Conservation (phyloP, 306 rosid genomes). For the Fragaria ananassa region DNA sequence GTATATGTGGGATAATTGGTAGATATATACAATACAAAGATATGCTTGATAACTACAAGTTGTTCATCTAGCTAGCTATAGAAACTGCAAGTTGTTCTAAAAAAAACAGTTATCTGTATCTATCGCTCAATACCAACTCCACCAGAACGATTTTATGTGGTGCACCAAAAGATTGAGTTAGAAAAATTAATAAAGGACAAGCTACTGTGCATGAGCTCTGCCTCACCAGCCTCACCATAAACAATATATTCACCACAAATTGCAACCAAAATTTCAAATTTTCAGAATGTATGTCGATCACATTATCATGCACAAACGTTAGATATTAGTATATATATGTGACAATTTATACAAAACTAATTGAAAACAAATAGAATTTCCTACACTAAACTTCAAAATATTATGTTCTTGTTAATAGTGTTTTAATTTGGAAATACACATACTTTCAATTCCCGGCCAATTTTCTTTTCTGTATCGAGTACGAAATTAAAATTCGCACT, state of each 20-base stretch:
- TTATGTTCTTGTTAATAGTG: too few relatives aligned
- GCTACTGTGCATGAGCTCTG: not conserved
- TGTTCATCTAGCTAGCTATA: not conserved
- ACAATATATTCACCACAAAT: not conserved
- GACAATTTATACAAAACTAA: too few relatives aligned
- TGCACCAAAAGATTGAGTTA: not conserved
- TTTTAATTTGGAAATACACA: too few relatives aligned
- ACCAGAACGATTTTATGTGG: not conserved
- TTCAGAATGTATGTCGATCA: too few relatives aligned
- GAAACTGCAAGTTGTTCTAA: not conserved
- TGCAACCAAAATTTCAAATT: not conserved
- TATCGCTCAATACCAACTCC: not conserved
- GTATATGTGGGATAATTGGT: not conserved
- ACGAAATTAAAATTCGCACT: too few relatives aligned
- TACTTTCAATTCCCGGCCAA: too few relatives aligned
- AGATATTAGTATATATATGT: too few relatives aligned
- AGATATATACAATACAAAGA: not conserved
- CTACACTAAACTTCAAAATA: too few relatives aligned
- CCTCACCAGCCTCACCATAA: not conserved
- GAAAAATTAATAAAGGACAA: not conserved
- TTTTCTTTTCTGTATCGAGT: too few relatives aligned
- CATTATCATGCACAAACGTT: not conserved
- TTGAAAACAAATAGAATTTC: too few relatives aligned
- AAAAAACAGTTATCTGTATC: not conserved
- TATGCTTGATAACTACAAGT: slow-evolving; percentile 23